Evolutionary conservation across 257 asterid species (phyloP), one percentile per base, ranked within the genome.

Genomic region (Verbena officinalis): DNA sequence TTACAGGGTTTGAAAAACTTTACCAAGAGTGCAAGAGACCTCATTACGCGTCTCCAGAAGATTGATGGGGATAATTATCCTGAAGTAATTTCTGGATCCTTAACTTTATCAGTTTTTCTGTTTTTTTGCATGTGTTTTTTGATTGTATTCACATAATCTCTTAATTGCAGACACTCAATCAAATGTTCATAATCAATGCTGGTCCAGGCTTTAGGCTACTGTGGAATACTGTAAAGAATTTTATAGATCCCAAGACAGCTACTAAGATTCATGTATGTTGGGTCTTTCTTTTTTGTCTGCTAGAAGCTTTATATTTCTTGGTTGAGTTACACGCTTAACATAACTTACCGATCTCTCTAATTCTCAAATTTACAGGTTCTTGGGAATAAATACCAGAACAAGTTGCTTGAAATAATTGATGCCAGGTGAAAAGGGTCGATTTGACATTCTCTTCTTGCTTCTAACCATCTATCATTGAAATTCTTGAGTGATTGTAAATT

Each of bases 1-100:
- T 67, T 59, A 30, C 80, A 89, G 96, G 90, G 96, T 62, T 68
- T 84, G 70, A 89, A 86, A 69, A 89, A 86, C 85, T 84, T 86
- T 48, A 79, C 72, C 49, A 86, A 84, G 80, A 86, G 78, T 33
- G 96, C 96, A 4, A 70, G 96, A 39, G 96, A 89, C 5, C 92
- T 89, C 71, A 81, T 89, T 54, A 72, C 75, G 30, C 86, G 90
- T 59, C 86, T 89, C 54, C 96, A 89, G 78, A 89, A 86, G 81
- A 86, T 89, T 65, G 96, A 89, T 77, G 90, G 96, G 4, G 92
- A 89, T 74, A 89, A 89, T 76, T 89, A 89, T 74, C 96, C 96
- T 23, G 96, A 89, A 70, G 96, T 85, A 80, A 74, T 33, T 30
- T 52, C 72, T 71, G 75, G 38, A 56, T 58, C 54, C 68, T 59